Base-by-base conservation (phyloP, 345 rosid species). In the Eucalyptus curtisii region DNA sequence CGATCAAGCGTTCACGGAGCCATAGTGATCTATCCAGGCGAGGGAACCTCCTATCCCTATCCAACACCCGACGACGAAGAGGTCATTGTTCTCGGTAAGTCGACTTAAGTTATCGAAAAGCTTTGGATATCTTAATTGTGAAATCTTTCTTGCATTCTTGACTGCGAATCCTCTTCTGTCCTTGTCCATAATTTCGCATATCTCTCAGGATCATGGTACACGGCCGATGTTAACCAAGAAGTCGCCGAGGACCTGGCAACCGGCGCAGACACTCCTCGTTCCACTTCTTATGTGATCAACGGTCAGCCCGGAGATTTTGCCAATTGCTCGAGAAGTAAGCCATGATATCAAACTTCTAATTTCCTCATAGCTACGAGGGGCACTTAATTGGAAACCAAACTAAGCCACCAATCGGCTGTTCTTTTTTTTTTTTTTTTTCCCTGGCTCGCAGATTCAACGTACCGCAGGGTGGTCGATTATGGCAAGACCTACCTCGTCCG, bases 401-500 rank as follows among this genome's bases (percentile, higher is more conserved):
- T 48, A 20, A 30, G 85, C 25, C 49, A 25, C 15, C 53, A 1
- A 81, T 47, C 86, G n/a, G 19, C 31, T 27, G 8, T 2, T 61
- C 52, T 16, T 27, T n/a, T 31, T 12, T 20, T 50, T 37, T 10
- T 13, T 42, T 50, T 66, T 37, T 25, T 19, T 42, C 86, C 14
- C 12, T 2, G 52, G 37, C 10, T 40, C 16, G 40, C 87, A 79
- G 88, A 50, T 11, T 44, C 87, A 5, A 82, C 90, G 2, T 87
- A 89, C 48, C 50, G 57, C 40, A 49, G 86, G 76, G 68, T 7
- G 10, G 92, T 91, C 2, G 87, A 89, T 10, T 59, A 66, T 16
- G 92, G 92, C 15, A 89, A 91, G 90, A 93, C 92, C 10, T 92
- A 92, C 64, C 91, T 91, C 7, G 89, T 93, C 53, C 92, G 93